Evolutionary conservation across 148 eudicot genomes (phyloP), one percentile per base, ranked within the genome.

Genomic region (Nepenthes mirabilis): DNA sequence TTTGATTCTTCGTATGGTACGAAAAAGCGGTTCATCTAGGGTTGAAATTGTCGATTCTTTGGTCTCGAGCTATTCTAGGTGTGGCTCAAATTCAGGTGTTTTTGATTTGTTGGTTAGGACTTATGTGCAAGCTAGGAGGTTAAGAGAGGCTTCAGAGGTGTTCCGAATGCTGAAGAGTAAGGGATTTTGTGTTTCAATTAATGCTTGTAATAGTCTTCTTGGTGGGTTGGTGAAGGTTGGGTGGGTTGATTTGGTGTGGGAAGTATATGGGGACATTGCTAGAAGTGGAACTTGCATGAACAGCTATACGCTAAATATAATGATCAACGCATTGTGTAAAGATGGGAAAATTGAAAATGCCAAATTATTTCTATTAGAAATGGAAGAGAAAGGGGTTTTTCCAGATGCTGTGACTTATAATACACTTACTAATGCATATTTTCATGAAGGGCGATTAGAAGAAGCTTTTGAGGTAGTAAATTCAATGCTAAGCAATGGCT

Each of bases 61-160:
- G 43, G 56, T 84, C 43, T 63, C 53, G 8, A 73, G 77, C 70
- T 72, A 57, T 65, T 61, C 50, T 52, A 64, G 62, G 37, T 79
- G 78, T 62, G 80, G 80, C 37, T 80, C 80, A 56, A 72, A 72
- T 72, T 68, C 34, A 5, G 65, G 76, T 52, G 88, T 82, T 43
- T 84, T 82, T 63, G 97, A 84, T 80, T 79, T 86, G 82, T 77
- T 86, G 61, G 64, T 83, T 77, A 83, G 84, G 80, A 90, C 83
- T 68, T 86, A 78, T 67, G 97, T 90, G 62, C 97, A 90, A 71
- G 90, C 91, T 61, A 82, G 80, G 80, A 83, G 85, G 80, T 68
- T 84, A 47, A 77, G 95, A 65, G 95, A 90, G 60, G 91, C 71
- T 1, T 73, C 73, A 5, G 91, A 90, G 75, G 91, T 80, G 45